Base-by-base conservation (phyloP, 2,329 filamentous ascomycete genomes). In the Xylariaceae sp. region DNA sequence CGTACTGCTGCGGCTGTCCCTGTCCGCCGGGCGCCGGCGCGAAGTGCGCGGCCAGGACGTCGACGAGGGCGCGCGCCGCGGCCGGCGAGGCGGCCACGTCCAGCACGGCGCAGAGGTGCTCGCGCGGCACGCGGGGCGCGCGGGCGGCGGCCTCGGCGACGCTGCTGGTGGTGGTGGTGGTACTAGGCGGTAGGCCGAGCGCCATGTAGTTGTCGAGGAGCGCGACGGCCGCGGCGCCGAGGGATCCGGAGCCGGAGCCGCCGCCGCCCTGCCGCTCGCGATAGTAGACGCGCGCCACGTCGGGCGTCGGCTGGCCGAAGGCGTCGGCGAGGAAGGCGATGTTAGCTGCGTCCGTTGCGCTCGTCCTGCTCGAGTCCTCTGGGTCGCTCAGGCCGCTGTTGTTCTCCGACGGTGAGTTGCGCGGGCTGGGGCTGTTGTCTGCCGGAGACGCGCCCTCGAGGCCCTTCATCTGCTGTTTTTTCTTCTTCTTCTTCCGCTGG, bases 281-380 rank as follows among this genome's bases (percentile, higher is more conserved):
- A 16, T 54, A 47, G 39, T 67, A 72, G 12, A 64, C 58, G 8
- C 50, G 50, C 2, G 55, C 56, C 5, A 68, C 61, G 18, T 67
- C 60, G 3, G 58, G 58, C 16, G 56, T 56, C 0, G 61, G 55
- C 19, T 67, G 47, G 28, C 60, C 55, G 8, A 71, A 56, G 27
- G 60, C 57, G 28, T 69, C 60, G 12, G 64, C 62, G 17, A 72
- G 50, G 40, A 62, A 67, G 4, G 55, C 45, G 19, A 71, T 61
- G 19, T 67, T 60, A 21, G 63, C 59, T 52, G n/a, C 24, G 12
- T 18, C 30, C 16, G 5, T 10, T 15, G 19, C 52, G 33, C 43
- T 40, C 13, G 26, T 32, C 3, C 29, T 22, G 14, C 16, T 34
- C 12, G 31, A 10, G 14, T 39, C 44, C 24, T 42, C 43, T 9